A percentile compares a stretch with the other conserved stretches of the same genome.
Conservation (phyloP, 225 moss, liverwort and hornwort species). For the Bryum argenteum region DNA sequence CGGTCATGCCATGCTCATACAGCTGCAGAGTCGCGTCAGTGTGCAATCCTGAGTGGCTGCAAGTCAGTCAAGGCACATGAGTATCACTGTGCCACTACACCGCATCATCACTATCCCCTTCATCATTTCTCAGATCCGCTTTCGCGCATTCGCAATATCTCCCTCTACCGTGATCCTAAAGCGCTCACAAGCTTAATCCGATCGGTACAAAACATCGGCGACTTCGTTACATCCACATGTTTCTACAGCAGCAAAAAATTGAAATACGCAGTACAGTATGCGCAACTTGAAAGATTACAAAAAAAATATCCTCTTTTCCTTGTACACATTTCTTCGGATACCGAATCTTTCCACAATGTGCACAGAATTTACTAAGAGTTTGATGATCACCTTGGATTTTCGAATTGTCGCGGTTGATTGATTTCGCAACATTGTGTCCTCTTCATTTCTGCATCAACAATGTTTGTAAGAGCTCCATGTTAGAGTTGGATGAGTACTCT, state of each 20-base stretch:
- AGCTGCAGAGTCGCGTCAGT: conserved; percentile 26
- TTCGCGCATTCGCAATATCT: conserved; percentile 2
- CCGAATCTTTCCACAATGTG: background rate
- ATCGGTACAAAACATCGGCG: too few species aligned
- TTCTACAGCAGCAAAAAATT: background rate
- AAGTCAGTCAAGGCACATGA: conserved; percentile 45
- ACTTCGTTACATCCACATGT: too few species aligned
- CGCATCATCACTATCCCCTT: conserved; percentile 16
- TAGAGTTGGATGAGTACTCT: background rate
- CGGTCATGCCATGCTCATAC: conserved; percentile 22
- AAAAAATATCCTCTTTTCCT: too few species aligned
- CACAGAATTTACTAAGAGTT: background rate
- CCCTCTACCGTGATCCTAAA: too few species aligned
- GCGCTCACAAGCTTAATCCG: too few species aligned
- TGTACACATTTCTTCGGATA: too few species aligned
- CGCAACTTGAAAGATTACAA: too few species aligned
- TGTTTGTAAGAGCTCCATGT: background rate
- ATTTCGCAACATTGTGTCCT: background rate
- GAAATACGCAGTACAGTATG: too few species aligned
- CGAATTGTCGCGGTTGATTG: background rate
- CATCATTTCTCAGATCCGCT: conserved; percentile 26
- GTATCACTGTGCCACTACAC: conserved; percentile 25
- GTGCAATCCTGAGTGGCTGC: conserved; percentile 26
- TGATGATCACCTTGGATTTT: background rate
- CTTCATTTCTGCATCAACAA: background rate